phyloP scores from a whole-genome alignment of 1,284 basidiomycete species.

The Irpex sp. region DNA sequence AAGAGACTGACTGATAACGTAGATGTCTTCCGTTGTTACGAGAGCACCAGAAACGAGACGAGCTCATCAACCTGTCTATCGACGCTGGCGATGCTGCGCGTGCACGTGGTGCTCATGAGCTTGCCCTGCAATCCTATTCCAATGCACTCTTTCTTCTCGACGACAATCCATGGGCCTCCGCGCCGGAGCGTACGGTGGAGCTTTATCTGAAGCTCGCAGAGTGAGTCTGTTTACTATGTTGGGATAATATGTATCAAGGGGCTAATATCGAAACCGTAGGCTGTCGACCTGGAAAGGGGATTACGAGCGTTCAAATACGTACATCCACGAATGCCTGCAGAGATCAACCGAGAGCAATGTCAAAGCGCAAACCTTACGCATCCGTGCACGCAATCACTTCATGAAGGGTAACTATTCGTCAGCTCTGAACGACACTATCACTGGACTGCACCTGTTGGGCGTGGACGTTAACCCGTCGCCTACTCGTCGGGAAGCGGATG shows the following conservation, averaged over 20 bases:
- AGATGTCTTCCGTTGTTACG: constrained; percentile 60
- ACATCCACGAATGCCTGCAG: constrained; percentile 49
- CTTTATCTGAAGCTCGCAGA: constrained; percentile 56
- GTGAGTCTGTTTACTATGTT: constrained; percentile 34
- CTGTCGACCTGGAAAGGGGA: constrained; percentile 62
- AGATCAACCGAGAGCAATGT: constrained; percentile 49
- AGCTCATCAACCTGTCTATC: constrained; percentile 55
- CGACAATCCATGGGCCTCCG: constrained; percentile 49
- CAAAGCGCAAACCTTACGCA: constrained; percentile 51
- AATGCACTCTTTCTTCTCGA: constrained; percentile 54
- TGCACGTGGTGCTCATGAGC: constrained; percentile 69
- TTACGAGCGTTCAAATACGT: constrained; percentile 38
- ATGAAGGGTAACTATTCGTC: constrained; percentile 50
- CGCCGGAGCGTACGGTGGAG: constrained; percentile 44
- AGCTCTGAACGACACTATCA: constrained; percentile 55
- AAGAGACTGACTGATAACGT: neutral
- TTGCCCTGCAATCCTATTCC: constrained; percentile 56
- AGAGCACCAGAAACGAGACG: constrained; percentile 56
- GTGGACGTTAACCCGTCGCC: constrained; percentile 55
- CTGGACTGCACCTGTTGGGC: constrained; percentile 59
- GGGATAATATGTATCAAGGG: neutral
- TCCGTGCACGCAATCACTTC: constrained; percentile 61
- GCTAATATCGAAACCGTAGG: constrained; percentile 26
- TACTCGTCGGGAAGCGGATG: constrained; percentile 48
- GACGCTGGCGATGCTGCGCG: constrained; percentile 69